A percentile compares a stretch with the other conserved stretches of the same genome.
These are phyloP conservation scores for Saccharomycopsis hybrid DNA, from an alignment of 1,139 yeast species.

Conservation along the genomic window DNA sequence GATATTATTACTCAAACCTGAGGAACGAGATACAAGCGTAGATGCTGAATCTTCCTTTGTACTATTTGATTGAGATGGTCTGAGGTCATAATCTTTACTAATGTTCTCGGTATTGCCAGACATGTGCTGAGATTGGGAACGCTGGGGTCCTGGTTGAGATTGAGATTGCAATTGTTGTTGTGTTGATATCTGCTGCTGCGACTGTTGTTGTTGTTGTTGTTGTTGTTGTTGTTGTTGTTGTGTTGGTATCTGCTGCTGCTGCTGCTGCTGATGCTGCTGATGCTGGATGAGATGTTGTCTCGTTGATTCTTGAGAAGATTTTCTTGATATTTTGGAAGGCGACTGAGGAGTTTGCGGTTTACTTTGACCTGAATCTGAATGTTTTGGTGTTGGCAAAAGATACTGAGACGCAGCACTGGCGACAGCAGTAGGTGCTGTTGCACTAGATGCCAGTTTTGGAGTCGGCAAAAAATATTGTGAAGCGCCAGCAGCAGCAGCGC, in stretches of 20 bases:
- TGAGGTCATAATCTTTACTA: slow-evolving; percentile 1
- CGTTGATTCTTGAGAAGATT: neutral
- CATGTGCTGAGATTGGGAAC: neutral
- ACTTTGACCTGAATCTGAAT: neutral
- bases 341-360: slow-evolving; percentile 21
- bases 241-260: neutral
- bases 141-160: neutral
- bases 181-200: neutral
- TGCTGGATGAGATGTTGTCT: neutral
- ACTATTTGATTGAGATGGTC: neutral
- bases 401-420: neutral
- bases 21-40: neutral
- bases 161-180: neutral
- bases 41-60: slow-evolving; percentile 2
- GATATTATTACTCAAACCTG: neutral
- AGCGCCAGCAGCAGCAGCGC: neutral
- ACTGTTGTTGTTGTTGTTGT: neutral
- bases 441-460: neutral
- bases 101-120: neutral
- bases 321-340: neutral
- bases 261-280: slow-evolving; percentile 1
- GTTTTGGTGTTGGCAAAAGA: neutral
- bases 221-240: neutral
- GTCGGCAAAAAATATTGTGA: slow-evolving; percentile 1
- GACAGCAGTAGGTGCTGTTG: neutral